Conservation (phyloP, 495 filamentous ascomycete species). For the Penicillium roqueforti region DNA sequence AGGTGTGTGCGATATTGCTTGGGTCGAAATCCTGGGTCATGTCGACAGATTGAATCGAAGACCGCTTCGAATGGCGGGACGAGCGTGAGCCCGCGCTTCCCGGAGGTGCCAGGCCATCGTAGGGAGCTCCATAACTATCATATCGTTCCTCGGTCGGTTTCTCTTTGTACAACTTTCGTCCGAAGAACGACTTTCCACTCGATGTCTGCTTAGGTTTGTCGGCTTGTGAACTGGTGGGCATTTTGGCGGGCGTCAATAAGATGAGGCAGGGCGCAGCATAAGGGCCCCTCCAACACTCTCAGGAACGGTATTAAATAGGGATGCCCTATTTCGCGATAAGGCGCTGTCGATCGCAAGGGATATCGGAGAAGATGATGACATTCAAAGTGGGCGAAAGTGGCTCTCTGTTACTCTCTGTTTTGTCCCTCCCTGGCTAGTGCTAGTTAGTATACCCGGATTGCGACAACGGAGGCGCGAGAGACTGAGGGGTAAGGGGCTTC, state of each 20-base stretch:
- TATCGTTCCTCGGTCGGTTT: conserved; percentile 55
- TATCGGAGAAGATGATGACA: conserved; percentile 18
- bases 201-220: conserved; percentile 82
- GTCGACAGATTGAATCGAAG: conserved; percentile 72
- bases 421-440: conserved; percentile 25
- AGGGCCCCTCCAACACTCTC: conserved; percentile 19
- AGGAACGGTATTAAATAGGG: conserved; percentile 3
- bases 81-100: conserved; percentile 62
- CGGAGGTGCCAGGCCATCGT: conserved; percentile 46
- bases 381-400: conserved; percentile 17
- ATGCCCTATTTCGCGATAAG: not conserved
- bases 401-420: conserved; percentile 18
- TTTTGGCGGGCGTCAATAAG: conserved; percentile 40
- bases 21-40: conserved; percentile 44
- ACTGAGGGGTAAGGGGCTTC: not conserved
- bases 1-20: conserved; percentile 60
- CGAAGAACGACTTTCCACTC: conserved; percentile 82
- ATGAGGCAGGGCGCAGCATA: conserved; percentile 42
- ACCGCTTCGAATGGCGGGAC: conserved; percentile 76
- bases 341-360: conserved; percentile 18
- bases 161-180: conserved; percentile 71
- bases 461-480: conserved; percentile 4
- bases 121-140: conserved; percentile 48
- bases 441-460: conserved; percentile 28
- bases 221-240: conserved; percentile 57